These are phyloP conservation scores for Passalora sequoiae DNA, from an alignment of 2,329 filamentous ascomycete genomes.

Conservation along the genomic window DNA sequence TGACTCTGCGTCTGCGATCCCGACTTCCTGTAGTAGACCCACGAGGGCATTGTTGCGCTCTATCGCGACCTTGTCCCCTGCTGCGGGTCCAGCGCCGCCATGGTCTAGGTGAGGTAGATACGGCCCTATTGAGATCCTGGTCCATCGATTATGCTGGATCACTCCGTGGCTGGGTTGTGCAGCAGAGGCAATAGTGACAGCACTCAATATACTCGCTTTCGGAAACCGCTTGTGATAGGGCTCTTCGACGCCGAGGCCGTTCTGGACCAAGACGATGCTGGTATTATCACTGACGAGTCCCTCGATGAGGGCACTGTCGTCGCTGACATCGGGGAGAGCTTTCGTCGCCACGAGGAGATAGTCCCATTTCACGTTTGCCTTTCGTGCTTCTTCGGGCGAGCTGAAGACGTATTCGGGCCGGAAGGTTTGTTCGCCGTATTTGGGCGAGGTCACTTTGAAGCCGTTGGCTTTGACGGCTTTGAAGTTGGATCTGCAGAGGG, in stretches of 20 bases:
- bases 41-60: slow-evolving; percentile 47
- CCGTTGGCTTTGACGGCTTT: slow-evolving; percentile 55
- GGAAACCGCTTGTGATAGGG: slow-evolving; percentile 61
- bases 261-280: slow-evolving; percentile 63
- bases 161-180: slow-evolving; percentile 60
- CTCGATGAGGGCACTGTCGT: slow-evolving; percentile 56
- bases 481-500: slow-evolving; percentile 71
- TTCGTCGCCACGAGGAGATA: slow-evolving; percentile 67
- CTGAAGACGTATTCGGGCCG: slow-evolving; percentile 56
- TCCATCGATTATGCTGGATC: slow-evolving; percentile 68
- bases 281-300: slow-evolving; percentile 53
- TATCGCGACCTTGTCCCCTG: slow-evolving; percentile 27
- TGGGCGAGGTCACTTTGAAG: slow-evolving; percentile 59
- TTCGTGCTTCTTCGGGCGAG: slow-evolving; percentile 52
- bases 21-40: slow-evolving; percentile 52
- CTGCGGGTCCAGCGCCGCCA: slow-evolving; percentile 21
- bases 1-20: slow-evolving; percentile 59
- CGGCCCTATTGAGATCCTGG: slow-evolving; percentile 62
- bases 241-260: slow-evolving; percentile 65
- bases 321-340: slow-evolving; percentile 59
- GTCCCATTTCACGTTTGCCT: slow-evolving; percentile 49
- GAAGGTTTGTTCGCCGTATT: slow-evolving; percentile 64
- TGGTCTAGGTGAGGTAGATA: slow-evolving; percentile 50
- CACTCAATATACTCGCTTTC: slow-evolving; percentile 55
- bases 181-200: slow-evolving; percentile 63